Percentiles rank a stretch among this genome's conserved stretches.
Evolutionary conservation across 2,329 filamentous ascomycete species (phyloP).

Genomic region (Pseudogymnoascus sp.): DNA sequence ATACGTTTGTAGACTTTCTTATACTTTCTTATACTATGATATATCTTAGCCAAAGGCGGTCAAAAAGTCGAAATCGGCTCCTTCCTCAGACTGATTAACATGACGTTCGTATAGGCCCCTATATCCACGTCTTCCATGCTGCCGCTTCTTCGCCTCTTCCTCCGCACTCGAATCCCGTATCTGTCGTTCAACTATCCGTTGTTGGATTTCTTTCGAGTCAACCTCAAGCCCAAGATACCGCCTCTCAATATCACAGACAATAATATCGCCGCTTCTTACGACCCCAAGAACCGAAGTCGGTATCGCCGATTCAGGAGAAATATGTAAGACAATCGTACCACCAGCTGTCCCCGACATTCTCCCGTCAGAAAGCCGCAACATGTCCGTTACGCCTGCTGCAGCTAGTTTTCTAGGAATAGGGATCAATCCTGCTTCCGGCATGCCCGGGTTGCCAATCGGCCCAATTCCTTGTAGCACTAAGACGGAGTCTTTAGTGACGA

Average conservation of each 20-base stretch:
- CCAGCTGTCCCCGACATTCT: constrained; percentile 50
- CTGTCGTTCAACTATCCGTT: constrained; percentile 18
- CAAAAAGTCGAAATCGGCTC: constrained; percentile 56
- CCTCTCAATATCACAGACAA: constrained; percentile 38
- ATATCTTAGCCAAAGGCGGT: constrained; percentile 36
- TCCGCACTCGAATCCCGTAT: constrained; percentile 13
- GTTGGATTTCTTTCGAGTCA: constrained; percentile 21
- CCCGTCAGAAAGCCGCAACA: constrained; percentile 47
- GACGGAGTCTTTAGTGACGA: constrained; percentile 38
- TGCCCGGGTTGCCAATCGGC: constrained; percentile 44
- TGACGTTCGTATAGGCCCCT: constrained; percentile 50
- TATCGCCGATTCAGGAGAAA: constrained; percentile 44
- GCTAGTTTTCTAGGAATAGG: constrained; percentile 44
- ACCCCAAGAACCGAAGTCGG: constrained; percentile 41
- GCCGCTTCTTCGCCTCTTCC: constrained; percentile 25
- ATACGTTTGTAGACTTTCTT: constrained; percentile 31
- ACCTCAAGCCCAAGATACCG: constrained; percentile 34
- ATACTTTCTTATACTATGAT: constrained; percentile 30
- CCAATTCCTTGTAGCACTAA: constrained; percentile 43
- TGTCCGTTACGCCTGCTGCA: constrained; percentile 41
- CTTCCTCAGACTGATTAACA: constrained; percentile 53
- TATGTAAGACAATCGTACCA: constrained; percentile 46
- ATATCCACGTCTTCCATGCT: constrained; percentile 44
- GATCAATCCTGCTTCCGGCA: constrained; percentile 46
- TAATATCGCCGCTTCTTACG: constrained; percentile 40